A percentile compares a stretch with the other conserved stretches of the same genome.
Conservation (phyloP, 2,329 filamentous ascomycete species). For the Aureobasidium sp. region DNA sequence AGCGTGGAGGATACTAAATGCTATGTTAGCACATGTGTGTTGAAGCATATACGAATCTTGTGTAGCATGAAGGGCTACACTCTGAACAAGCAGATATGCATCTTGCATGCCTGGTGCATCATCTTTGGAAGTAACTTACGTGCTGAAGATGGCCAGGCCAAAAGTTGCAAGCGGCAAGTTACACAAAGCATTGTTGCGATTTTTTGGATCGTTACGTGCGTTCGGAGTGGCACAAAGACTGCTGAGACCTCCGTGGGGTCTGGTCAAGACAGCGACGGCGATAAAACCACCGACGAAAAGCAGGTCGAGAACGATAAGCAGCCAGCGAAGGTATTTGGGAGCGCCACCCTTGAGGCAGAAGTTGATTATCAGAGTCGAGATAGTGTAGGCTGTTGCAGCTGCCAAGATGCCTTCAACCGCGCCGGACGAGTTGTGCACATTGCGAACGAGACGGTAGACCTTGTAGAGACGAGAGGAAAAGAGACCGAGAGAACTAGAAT, state of each 20-base stretch:
- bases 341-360: slow-evolving; percentile 27
- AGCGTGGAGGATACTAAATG: slow-evolving; percentile 28
- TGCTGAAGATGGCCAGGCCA: slow-evolving; percentile 36
- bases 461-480: slow-evolving; percentile 35
- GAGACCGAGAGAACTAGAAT: slow-evolving; percentile 29
- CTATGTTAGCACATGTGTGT: neutral
- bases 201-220: neutral
- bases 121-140: slow-evolving; percentile 15
- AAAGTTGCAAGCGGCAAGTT: slow-evolving; percentile 36
- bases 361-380: slow-evolving; percentile 28
- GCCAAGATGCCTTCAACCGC: slow-evolving; percentile 39
- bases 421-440: slow-evolving; percentile 27
- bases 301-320: slow-evolving; percentile 33
- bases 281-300: slow-evolving; percentile 36
- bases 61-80: too few species aligned
- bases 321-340: slow-evolving; percentile 27
- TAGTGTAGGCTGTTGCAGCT: slow-evolving; percentile 36
- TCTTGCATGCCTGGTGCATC: too few species aligned
- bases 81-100: too few species aligned
- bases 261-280: slow-evolving; percentile 33
- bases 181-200: slow-evolving; percentile 24
- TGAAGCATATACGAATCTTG: too few species aligned
- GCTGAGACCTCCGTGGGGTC: slow-evolving; percentile 13
- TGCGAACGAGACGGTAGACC: slow-evolving; percentile 31
- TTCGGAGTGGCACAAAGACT: neutral